Evolutionary conservation across 345 rosid species (phyloP).

Genomic region (Moringa oleifera): DNA sequence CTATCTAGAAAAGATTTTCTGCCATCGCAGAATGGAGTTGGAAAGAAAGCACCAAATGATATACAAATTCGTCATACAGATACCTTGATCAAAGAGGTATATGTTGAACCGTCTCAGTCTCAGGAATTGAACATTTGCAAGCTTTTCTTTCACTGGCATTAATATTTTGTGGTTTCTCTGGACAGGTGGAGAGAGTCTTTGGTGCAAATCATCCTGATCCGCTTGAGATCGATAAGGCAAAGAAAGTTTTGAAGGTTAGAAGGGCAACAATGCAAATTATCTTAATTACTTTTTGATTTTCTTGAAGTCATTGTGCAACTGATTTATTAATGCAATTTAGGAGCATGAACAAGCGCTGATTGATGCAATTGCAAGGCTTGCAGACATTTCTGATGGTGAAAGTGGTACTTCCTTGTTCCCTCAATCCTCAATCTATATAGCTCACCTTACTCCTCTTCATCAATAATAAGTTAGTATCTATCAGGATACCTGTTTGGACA

Average conservation of each 20-base stretch:
- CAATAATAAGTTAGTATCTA: too few relatives aligned
- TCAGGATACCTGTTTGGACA: background rate
- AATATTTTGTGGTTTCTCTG: constrained; percentile 6
- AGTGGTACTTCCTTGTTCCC: constrained; percentile 33
- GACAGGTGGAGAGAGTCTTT: constrained; percentile 79
- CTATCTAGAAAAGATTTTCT: constrained; percentile 65
- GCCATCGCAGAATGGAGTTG: constrained; percentile 68
- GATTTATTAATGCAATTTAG: constrained; percentile 26
- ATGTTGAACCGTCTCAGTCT: constrained; percentile 14
- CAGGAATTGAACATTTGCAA: constrained; percentile 4
- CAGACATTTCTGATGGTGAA: constrained; percentile 70
- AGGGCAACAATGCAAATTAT: constrained; percentile 12
- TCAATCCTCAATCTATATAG: constrained; percentile 3
- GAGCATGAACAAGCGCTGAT: constrained; percentile 78
- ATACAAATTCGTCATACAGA: constrained; percentile 73
- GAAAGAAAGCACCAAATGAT: constrained; percentile 51
- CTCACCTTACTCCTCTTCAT: background rate
- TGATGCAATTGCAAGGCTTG: constrained; percentile 68
- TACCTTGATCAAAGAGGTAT: constrained; percentile 65
- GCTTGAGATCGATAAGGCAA: constrained; percentile 74
- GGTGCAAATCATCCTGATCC: constrained; percentile 63
- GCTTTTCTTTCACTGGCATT: background rate
- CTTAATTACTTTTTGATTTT: background rate
- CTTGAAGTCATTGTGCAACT: constrained; percentile 3
- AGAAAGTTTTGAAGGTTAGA: constrained; percentile 66